phyloP scores from a whole-genome alignment of 164 flowering plant species.

The Annona squamosa region DNA sequence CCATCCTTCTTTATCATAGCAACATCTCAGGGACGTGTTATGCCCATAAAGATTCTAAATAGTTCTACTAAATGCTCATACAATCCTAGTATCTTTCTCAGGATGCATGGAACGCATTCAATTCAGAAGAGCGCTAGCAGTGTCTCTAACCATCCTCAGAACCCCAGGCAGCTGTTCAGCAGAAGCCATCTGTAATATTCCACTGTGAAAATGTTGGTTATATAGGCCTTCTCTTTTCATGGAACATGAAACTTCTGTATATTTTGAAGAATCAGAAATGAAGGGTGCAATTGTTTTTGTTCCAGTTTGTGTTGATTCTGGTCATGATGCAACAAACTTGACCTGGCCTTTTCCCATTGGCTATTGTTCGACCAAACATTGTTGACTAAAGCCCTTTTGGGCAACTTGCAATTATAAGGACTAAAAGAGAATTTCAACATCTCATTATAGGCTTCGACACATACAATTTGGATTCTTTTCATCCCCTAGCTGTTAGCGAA shows the following conservation, averaged over 20 bases:
- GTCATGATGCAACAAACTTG: not conserved
- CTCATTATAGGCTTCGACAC: too few species aligned
- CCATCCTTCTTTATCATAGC: not conserved
- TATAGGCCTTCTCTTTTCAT: not conserved
- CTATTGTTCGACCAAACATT: too few species aligned
- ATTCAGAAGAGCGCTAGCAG: constrained; percentile 16
- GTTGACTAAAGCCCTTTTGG: too few species aligned
- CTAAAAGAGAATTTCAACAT: too few species aligned
- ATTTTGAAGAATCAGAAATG: not conserved
- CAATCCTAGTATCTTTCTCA: constrained; percentile 9
- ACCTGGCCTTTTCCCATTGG: not conserved
- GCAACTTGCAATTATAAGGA: too few species aligned
- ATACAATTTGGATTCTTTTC: too few species aligned
- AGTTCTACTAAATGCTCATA: not conserved
- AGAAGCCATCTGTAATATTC: not conserved
- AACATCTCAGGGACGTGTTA: not conserved
- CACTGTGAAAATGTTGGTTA: not conserved
- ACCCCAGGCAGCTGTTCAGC: not conserved
- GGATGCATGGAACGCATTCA: constrained; percentile 28
- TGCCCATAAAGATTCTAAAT: not conserved
- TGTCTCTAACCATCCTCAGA: not conserved
- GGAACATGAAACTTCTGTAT: not conserved
- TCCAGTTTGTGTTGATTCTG: not conserved
- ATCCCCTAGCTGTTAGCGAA: too few species aligned
- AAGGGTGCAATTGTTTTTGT: not conserved